A percentile compares a stretch with the other conserved stretches of the same genome.
phyloP scores from a whole-genome alignment of 228 moss, liverwort and hornwort species.

The Sphagnum fallax region DNA sequence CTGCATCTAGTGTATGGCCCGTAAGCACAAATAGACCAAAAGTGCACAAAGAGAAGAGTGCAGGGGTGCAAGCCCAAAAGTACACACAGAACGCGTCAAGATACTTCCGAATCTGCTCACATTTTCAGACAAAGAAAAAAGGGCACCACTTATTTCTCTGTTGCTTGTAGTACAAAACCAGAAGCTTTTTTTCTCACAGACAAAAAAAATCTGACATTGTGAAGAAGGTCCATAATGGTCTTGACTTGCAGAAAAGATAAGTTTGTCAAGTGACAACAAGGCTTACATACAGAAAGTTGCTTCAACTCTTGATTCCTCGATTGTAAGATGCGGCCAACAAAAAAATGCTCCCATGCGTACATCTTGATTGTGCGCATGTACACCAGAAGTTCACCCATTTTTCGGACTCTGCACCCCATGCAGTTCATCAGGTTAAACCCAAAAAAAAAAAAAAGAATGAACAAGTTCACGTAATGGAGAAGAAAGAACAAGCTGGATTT shows the following conservation, averaged over 20 bases:
- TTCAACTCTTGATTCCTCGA: conserved; percentile 73
- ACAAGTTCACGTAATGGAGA: too few relatives aligned
- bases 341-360: conserved; percentile 83
- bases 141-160: too few relatives aligned
- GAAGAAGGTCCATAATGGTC: too few relatives aligned
- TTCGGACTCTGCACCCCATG: conserved; percentile 47
- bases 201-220: too few relatives aligned
- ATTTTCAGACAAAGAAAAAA: background rate
- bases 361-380: conserved; percentile 87
- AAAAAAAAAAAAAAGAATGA: too few relatives aligned
- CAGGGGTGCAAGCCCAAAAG: conserved; percentile 89
- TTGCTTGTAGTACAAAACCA: too few relatives aligned
- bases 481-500: too few relatives aligned
- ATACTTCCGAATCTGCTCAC: conserved; percentile 68
- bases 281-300: conserved; percentile 64
- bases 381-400: conserved; percentile 81
- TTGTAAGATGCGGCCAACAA: conserved; percentile 63
- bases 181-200: too few relatives aligned
- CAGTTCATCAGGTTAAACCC: too few relatives aligned
- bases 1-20: conserved; percentile 75
- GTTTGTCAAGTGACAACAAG: background rate
- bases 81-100: conserved; percentile 92
- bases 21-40: conserved; percentile 77
- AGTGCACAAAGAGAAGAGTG: conserved; percentile 82
- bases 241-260: too few relatives aligned